Evolutionary conservation across 805 yeast species (phyloP).

Genomic region (Huiozyma naganishii): DNA sequence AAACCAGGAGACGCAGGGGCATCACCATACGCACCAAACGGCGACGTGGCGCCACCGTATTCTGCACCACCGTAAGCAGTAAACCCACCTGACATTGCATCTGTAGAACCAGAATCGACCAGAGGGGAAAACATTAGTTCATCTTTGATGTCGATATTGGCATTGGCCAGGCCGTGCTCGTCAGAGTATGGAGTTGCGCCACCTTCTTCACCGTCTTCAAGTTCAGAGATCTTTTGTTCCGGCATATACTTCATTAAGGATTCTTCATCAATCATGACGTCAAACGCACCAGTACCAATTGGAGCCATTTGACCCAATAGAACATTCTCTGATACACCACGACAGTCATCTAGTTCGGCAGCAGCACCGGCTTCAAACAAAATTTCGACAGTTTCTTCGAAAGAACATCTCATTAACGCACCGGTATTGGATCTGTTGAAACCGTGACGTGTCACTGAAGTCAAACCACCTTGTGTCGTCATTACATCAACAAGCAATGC

Average conservation of each 20-base stretch:
- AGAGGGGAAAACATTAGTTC: constrained; percentile 89
- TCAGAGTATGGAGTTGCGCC: constrained; percentile 86
- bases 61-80: constrained; percentile 80
- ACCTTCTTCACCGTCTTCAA: constrained; percentile 50
- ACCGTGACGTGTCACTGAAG: constrained; percentile 99
- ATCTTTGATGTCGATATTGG: constrained; percentile 51
- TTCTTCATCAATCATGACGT: constrained; percentile 86
- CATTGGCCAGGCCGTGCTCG: constrained; percentile 48
- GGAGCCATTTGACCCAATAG: constrained; percentile 98
- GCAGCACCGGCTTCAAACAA: constrained; percentile 95
- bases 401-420: constrained; percentile 97
- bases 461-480: constrained; percentile 96
- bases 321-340: constrained; percentile 96
- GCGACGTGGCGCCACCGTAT: constrained; percentile 49
- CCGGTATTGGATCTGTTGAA: constrained; percentile 98
- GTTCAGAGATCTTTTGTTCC: constrained; percentile 30
- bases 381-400: constrained; percentile 98
- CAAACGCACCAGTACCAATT: constrained; percentile 96
- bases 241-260: constrained; percentile 49
- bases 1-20: constrained; percentile 54
- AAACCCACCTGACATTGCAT: constrained; percentile 69
- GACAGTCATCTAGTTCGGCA: constrained; percentile 95
- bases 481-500: constrained; percentile 94
- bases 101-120: constrained; percentile 72
- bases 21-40: constrained; percentile 37